These are phyloP conservation scores for Heracleum sosnowskyi DNA, from an alignment of 129 eudicot species.

Conservation along the genomic window DNA sequence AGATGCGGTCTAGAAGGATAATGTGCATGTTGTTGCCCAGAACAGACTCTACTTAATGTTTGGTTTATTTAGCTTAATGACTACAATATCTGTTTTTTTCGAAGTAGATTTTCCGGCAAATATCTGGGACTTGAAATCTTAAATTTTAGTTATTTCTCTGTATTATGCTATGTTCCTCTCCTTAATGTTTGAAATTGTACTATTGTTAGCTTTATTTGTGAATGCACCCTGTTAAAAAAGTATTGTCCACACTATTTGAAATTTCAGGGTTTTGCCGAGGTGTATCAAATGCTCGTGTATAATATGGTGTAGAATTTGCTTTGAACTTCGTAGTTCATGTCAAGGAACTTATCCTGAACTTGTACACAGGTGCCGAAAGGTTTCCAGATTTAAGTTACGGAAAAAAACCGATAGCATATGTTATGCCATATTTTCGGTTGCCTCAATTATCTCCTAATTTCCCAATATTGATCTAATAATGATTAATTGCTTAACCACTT, in stretches of 20 bases:
- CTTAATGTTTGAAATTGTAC: no score
- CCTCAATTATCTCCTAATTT: no score
- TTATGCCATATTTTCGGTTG: no score
- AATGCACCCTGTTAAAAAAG: no score
- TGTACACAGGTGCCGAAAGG: not conserved
- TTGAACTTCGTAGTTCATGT: not conserved
- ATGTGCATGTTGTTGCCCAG: not conserved
- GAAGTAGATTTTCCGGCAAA: not conserved
- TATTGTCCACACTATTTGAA: not conserved
- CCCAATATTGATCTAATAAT: no score
- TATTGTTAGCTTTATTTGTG: no score
- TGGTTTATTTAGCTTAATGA: not conserved
- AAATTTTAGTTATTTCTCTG: not conserved
- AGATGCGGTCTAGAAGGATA: constrained; percentile 13
- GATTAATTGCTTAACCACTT: no score
- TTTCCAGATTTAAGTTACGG: no score
- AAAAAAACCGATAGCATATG: no score
- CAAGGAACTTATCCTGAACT: not conserved
- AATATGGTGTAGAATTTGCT: not conserved
- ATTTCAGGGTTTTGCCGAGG: not conserved
- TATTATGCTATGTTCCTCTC: not conserved
- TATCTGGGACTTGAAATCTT: no score
- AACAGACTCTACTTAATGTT: not conserved
- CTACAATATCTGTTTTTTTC: not conserved
- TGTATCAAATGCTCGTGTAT: not conserved